These are phyloP conservation scores for Megacollybia platyphylla DNA, from an alignment of 1,284 basidiomycete species.

Conservation along the genomic window DNA sequence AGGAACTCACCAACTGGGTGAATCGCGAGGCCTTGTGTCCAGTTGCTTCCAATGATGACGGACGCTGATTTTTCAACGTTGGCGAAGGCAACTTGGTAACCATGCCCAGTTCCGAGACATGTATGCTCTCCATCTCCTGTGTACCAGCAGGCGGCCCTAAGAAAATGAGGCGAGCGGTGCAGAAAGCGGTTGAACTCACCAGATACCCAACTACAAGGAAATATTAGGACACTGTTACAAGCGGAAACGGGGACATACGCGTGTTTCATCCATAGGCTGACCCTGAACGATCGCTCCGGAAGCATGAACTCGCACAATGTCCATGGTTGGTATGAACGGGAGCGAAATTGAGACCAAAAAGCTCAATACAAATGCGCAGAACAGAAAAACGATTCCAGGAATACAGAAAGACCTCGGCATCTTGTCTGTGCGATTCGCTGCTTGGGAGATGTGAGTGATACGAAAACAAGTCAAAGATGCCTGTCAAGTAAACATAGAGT, in stretches of 20 bases:
- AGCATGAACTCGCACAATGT: conserved; percentile 48
- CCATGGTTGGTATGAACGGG: conserved; percentile 50
- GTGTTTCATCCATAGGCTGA: conserved; percentile 26
- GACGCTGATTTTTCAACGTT: conserved; percentile 18
- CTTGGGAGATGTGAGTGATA: too few species aligned
- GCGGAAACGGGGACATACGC: conserved; percentile 29
- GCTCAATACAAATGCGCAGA: conserved; percentile 50
- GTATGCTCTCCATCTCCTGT: conserved; percentile 26
- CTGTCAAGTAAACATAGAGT: too few species aligned
- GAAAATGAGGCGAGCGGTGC: background rate
- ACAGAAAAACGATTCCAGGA: conserved; percentile 49
- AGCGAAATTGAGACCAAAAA: conserved; percentile 59
- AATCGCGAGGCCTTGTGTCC: conserved; percentile 62
- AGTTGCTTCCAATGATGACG: conserved; percentile 37
- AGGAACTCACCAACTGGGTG: conserved; percentile 53
- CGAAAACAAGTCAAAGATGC: too few species aligned
- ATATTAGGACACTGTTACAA: conserved; percentile 4
- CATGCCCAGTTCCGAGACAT: conserved; percentile 34
- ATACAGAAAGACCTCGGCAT: conserved; percentile 53
- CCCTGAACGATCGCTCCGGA: conserved; percentile 17
- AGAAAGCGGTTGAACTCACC: conserved; percentile 22
- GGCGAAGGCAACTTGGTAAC: conserved; percentile 33
- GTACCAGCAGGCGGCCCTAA: conserved; percentile 45
- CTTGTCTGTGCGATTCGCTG: background rate
- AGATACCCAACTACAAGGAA: conserved; percentile 41